Conservation (phyloP, 495 filamentous ascomycete genomes). For the Lepidopterella palustris region DNA sequence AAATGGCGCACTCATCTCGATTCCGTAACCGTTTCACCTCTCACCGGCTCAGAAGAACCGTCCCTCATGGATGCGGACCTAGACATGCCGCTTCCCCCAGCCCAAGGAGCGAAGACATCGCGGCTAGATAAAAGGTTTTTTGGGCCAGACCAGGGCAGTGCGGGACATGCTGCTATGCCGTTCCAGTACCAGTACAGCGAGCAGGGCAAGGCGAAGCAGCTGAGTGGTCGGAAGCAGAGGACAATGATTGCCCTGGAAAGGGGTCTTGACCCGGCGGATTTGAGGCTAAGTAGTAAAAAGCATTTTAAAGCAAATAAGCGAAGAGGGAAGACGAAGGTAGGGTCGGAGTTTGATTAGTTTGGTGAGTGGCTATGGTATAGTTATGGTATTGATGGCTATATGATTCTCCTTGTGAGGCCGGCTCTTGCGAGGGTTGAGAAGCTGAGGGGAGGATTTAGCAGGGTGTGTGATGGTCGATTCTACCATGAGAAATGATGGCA, state of each 20-base stretch:
- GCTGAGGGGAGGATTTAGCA: no score
- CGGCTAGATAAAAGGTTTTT: constrained; percentile 86
- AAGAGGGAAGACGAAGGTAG: constrained; percentile 45
- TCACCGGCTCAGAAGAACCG: constrained; percentile 32
- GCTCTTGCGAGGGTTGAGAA: no score
- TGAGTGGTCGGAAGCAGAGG: constrained; percentile 78
- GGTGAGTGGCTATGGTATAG: not conserved
- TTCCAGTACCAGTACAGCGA: constrained; percentile 84
- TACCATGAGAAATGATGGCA: no score
- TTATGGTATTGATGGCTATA: not conserved
- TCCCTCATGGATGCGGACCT: constrained; percentile 36
- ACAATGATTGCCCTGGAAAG: constrained; percentile 80
- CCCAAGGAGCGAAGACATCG: constrained; percentile 60
- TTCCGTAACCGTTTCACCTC: constrained; percentile 25
- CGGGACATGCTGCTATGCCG: constrained; percentile 66
- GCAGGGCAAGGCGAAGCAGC: constrained; percentile 60
- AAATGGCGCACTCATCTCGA: constrained; percentile 58
- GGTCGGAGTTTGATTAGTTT: constrained; percentile 32
- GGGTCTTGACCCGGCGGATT: constrained; percentile 74
- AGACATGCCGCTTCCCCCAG: constrained; percentile 31
- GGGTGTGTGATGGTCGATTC: no score
- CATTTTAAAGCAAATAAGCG: constrained; percentile 76
- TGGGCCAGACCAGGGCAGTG: constrained; percentile 51
- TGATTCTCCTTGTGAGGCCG: not conserved
- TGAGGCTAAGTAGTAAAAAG: constrained; percentile 75